phyloP scores from a whole-genome alignment of 805 yeast genomes.

The Yamadazyma tumulicola region DNA sequence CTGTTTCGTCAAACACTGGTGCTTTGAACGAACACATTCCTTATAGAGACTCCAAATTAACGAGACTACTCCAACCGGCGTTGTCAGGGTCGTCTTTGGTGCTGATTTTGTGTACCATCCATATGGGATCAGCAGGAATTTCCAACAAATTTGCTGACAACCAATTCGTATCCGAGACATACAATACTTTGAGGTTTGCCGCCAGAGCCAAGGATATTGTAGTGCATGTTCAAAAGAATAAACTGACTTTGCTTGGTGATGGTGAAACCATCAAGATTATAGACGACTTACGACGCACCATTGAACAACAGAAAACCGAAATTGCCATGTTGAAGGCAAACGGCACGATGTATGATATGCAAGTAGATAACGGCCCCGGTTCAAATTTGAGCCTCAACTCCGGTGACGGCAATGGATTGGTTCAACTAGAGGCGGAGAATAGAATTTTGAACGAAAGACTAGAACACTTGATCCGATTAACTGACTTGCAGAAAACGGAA shows the following conservation, averaged over 20 bases:
- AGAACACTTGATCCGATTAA: constrained; percentile 64
- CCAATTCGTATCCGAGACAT: constrained; percentile 67
- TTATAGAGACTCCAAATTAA: constrained; percentile 88
- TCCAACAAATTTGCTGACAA: constrained; percentile 20
- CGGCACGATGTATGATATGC: background rate
- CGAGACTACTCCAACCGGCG: constrained; percentile 88
- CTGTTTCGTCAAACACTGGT: constrained; percentile 35
- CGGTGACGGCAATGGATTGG: constrained; percentile 9
- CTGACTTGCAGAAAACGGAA: constrained; percentile 57
- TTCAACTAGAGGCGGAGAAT: constrained; percentile 59
- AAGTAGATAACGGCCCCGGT: background rate
- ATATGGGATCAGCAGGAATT: constrained; percentile 42
- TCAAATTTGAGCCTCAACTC: background rate
- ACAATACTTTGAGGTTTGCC: constrained; percentile 86
- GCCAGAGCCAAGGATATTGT: constrained; percentile 87
- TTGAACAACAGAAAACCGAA: constrained; percentile 60
- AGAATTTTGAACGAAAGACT: constrained; percentile 60
- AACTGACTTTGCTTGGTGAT: constrained; percentile 32
- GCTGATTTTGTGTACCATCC: constrained; percentile 83
- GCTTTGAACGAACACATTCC: constrained; percentile 65
- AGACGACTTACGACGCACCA: constrained; percentile 52
- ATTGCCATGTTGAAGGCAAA: constrained; percentile 33
- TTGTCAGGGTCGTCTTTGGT: constrained; percentile 83
- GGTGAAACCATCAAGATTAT: constrained; percentile 36
- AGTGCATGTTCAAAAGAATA: constrained; percentile 59